Evolutionary conservation across 2,329 filamentous ascomycete genomes (phyloP).

Genomic region (Mycocentrospora acerina): DNA sequence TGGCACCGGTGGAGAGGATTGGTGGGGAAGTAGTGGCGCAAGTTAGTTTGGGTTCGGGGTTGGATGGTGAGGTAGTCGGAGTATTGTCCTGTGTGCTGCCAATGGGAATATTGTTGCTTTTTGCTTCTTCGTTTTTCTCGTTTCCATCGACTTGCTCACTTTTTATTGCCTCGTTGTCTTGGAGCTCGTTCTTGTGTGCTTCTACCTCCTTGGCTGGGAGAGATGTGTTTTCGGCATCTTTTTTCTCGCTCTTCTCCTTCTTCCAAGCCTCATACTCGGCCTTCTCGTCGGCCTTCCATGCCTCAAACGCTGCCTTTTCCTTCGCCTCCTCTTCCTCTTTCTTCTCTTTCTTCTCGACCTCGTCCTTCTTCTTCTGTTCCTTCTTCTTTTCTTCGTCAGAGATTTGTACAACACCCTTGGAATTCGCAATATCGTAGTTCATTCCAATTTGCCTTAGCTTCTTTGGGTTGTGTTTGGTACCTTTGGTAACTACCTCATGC

Average conservation of each 20-base stretch:
- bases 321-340: conserved; percentile 37
- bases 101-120: too few relatives aligned
- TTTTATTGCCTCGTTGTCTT: too few relatives aligned
- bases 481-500: conserved; percentile 61
- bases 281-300: conserved; percentile 37
- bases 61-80: too few relatives aligned
- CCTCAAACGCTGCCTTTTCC: conserved; percentile 30
- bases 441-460: conserved; percentile 64
- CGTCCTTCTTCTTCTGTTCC: conserved; percentile 38
- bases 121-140: too few relatives aligned
- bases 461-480: conserved; percentile 45
- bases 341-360: conserved; percentile 32
- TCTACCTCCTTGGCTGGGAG: neutral
- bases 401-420: conserved; percentile 59
- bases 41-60: too few relatives aligned
- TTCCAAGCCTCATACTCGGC: conserved; percentile 26
- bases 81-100: too few relatives aligned
- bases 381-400: conserved; percentile 50
- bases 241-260: conserved; percentile 3
- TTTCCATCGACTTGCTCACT: too few relatives aligned
- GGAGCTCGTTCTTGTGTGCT: too few relatives aligned
- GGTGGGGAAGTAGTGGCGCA: too few relatives aligned
- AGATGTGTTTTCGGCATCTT: too few relatives aligned
- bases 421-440: conserved; percentile 69
- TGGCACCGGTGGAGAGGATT: too few relatives aligned